Conservation (phyloP, 169 alveolate genomes). For the Plasmodium gonderi region DNA sequence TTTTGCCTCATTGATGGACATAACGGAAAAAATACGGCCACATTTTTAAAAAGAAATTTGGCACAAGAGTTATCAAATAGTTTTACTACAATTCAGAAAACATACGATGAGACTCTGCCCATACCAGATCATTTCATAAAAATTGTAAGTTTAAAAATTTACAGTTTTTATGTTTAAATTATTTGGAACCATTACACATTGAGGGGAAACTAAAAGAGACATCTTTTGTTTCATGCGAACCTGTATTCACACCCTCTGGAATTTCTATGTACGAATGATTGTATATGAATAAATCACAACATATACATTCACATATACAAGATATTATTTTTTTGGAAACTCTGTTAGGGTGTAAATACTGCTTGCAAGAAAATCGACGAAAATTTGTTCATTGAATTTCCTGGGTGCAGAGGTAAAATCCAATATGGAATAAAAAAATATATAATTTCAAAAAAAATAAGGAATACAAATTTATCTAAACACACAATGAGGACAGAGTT, state of each 20-base stretch:
- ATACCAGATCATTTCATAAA: constrained; percentile 67
- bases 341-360: constrained; percentile 48
- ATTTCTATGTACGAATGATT: background rate
- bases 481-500: background rate
- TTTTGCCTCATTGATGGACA: constrained; percentile 72
- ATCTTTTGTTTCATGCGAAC: background rate
- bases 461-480: background rate
- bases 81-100: constrained; percentile 35
- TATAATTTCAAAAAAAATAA: background rate
- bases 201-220: background rate
- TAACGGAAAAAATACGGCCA: constrained; percentile 66
- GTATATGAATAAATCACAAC: background rate
- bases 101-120: constrained; percentile 60
- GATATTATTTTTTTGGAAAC: background rate
- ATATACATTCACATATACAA: background rate
- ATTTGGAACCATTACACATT: background rate
- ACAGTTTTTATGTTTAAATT: background rate
- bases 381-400: constrained; percentile 31
- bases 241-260: background rate
- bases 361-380: constrained; percentile 60
- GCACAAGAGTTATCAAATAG: constrained; percentile 64
- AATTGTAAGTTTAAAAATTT: constrained; percentile 22
- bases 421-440: background rate
- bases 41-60: constrained; percentile 54
- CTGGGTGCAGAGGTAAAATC: constrained; percentile 53